Evolutionary conservation across 108 stramenopile species (phyloP).

Genomic region (Stephanodiscus triporus): DNA sequence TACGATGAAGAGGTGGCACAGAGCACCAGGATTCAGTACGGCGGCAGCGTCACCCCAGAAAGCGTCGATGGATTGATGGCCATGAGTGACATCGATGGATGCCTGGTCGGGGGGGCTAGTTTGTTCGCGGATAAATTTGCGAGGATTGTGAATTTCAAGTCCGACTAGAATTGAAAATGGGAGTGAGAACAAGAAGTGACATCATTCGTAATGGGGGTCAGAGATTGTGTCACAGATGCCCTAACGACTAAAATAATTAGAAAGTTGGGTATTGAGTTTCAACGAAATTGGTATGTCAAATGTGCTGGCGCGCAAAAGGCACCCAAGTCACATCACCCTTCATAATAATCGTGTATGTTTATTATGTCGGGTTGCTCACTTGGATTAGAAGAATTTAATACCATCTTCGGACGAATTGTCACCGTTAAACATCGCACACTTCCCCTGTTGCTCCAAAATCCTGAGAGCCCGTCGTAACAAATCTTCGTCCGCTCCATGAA

Average conservation of each 20-base stretch:
- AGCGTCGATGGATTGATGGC: constrained; percentile 71
- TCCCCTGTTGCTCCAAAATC: constrained; percentile 81
- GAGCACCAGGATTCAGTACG: constrained; percentile 70
- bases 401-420: constrained; percentile 87
- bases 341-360: no score
- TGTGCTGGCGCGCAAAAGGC: no score
- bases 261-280: no score
- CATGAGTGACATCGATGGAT: constrained; percentile 85
- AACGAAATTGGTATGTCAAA: no score
- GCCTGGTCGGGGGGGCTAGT: constrained; percentile 81
- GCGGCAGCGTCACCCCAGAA: constrained; percentile 78
- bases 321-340: no score
- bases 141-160: constrained; percentile 63
- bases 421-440: constrained; percentile 82
- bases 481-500: constrained; percentile 87
- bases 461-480: constrained; percentile 74
- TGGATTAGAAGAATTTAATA: constrained; percentile 80
- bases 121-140: constrained; percentile 79
- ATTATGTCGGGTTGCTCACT: no score
- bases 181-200: no score
- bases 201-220: no score
- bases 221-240: no score
- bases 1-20: constrained; percentile 58
- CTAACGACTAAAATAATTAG: no score
- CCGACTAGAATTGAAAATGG: neutral